These are phyloP conservation scores for Linnemannia zychae DNA, from an alignment of 192 early-diverging fungal species.

Conservation along the genomic window DNA sequence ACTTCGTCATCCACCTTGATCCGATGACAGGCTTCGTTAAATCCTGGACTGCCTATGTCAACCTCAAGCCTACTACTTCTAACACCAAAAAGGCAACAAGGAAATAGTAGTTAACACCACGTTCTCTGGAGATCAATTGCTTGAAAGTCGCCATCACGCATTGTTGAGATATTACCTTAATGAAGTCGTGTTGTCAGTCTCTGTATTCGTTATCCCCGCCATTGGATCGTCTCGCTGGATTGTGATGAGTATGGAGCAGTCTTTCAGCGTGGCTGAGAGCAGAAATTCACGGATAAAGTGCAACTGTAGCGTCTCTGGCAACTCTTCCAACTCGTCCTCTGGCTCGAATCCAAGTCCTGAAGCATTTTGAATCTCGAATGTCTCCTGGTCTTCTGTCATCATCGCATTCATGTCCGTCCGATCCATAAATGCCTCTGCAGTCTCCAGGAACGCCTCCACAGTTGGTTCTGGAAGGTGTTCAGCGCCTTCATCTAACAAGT, in stretches of 20 bases:
- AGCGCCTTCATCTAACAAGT: background rate
- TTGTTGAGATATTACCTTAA: background rate
- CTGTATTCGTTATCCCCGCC: slow-evolving; percentile 13
- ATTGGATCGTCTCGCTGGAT: slow-evolving; percentile 33
- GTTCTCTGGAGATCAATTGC: too few relatives aligned
- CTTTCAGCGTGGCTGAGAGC: slow-evolving; percentile 81
- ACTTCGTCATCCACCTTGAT: slow-evolving; percentile 19
- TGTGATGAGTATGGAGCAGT: slow-evolving; percentile 79
- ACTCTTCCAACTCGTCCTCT: slow-evolving; percentile 34
- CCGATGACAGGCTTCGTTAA: slow-evolving; percentile 6
- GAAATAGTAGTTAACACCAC: background rate
- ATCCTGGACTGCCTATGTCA: background rate
- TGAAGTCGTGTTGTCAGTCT: background rate
- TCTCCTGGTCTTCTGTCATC: slow-evolving; percentile 34
- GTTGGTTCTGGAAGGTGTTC: slow-evolving; percentile 44
- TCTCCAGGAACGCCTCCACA: slow-evolving; percentile 58
- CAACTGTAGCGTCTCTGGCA: slow-evolving; percentile 14
- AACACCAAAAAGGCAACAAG: background rate
- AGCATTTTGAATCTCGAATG: slow-evolving; percentile 25
- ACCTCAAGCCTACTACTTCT: background rate
- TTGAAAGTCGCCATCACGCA: background rate
- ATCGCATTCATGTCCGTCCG: slow-evolving; percentile 46
- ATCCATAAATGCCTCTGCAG: slow-evolving; percentile 49
- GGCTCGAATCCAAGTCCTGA: slow-evolving; percentile 56
- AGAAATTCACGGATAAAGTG: slow-evolving; percentile 76